These are phyloP conservation scores for Cladosporium halotolerans DNA, from an alignment of 2,329 filamentous ascomycete genomes.

Conservation along the genomic window DNA sequence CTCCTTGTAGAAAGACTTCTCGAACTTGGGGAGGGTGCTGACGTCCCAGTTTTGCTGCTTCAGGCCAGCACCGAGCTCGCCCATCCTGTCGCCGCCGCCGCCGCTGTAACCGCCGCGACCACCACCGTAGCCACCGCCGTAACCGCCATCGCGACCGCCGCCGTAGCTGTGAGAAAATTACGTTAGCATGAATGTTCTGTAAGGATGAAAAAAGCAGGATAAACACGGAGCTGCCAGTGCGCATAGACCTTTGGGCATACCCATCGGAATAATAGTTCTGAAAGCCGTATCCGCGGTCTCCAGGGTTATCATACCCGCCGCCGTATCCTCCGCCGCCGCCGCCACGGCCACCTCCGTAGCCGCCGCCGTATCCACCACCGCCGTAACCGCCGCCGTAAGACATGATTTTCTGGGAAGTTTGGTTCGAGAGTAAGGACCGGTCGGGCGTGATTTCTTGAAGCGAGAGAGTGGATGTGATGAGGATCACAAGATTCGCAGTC, in stretches of 20 bases:
- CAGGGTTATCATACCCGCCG: constrained; percentile 31
- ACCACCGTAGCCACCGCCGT: constrained; percentile 7
- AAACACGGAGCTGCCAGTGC: constrained; percentile 29
- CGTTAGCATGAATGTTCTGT: constrained; percentile 4
- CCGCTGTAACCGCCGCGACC: constrained; percentile 45
- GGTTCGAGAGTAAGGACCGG: constrained; percentile 5
- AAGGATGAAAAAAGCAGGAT: background rate
- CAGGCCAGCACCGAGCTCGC: constrained; percentile 76
- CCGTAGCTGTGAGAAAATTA: constrained; percentile 12
- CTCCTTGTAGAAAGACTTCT: constrained; percentile 99
- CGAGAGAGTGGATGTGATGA: constrained; percentile 11
- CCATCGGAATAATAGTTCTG: constrained; percentile 43
- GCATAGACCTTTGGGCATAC: constrained; percentile 39
- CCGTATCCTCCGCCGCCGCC: constrained; percentile 26
- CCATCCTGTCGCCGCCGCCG: constrained; percentile 88
- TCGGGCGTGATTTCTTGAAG: background rate
- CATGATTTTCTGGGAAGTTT: constrained; percentile 28
- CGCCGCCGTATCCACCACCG: constrained; percentile 27
- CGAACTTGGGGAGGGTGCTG: constrained; percentile 80
- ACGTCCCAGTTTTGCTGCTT: constrained; percentile 88
- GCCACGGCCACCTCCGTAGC: constrained; percentile 17
- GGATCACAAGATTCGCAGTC: constrained; percentile 9
- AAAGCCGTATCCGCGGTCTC: constrained; percentile 38
- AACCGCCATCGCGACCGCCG: constrained; percentile 23
- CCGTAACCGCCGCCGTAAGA: constrained; percentile 35